Conservation (phyloP, 2,329 filamentous ascomycete species). For the Diaporthe destruens region DNA sequence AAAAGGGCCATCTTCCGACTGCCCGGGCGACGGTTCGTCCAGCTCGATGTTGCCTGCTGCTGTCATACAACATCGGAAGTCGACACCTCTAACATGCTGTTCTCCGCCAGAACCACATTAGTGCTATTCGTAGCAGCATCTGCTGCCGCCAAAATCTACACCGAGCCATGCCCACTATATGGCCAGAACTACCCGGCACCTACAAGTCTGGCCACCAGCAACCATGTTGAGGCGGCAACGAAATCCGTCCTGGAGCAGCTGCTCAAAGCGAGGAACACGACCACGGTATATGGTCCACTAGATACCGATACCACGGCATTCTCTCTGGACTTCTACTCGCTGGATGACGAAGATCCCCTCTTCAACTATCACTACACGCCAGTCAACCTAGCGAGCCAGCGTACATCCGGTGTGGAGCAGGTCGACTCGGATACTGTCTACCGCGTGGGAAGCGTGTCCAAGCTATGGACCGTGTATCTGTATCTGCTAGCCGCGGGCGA, state of each 20-base stretch:
- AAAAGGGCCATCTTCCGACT: not conserved
- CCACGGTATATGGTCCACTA: constrained; percentile 13
- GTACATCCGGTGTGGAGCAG: constrained; percentile 45
- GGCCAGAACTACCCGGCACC: constrained; percentile 29
- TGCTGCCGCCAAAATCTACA: not conserved
- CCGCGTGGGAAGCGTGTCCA: constrained; percentile 58
- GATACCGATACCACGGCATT: constrained; percentile 37
- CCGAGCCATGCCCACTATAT: constrained; percentile 32
- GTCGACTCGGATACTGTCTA: constrained; percentile 54
- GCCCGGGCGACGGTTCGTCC: not conserved
- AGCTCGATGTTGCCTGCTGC: not conserved
- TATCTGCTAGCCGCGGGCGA: constrained; percentile 57
- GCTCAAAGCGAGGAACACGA: not conserved
- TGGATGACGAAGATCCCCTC: constrained; percentile 41
- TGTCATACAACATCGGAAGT: not conserved
- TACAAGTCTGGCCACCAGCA: not conserved
- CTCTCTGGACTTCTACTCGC: constrained; percentile 42
- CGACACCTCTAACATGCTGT: not conserved
- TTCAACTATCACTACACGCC: constrained; percentile 47
- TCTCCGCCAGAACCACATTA: not conserved
- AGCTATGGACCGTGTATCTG: constrained; percentile 58
- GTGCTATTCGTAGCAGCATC: not conserved
- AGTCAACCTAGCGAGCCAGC: constrained; percentile 36
- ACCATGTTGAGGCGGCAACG: constrained; percentile 7
- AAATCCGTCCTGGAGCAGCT: constrained; percentile 14